These are phyloP conservation scores for Talaromyces sp. DNA, from an alignment of 2,329 filamentous ascomycete species.

Conservation along the genomic window DNA sequence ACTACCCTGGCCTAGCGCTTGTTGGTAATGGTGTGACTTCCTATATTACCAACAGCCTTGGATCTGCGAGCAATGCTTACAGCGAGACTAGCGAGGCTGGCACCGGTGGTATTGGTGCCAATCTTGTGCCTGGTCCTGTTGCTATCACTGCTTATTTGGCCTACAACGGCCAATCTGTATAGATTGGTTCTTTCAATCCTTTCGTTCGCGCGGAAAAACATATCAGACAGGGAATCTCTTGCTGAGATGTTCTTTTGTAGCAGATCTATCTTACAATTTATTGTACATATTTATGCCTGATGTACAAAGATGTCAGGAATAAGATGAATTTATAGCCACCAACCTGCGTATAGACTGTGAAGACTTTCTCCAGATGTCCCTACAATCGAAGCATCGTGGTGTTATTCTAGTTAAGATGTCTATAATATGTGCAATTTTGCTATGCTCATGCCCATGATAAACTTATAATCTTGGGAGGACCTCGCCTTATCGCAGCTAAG, in stretches of 20 bases:
- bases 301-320: background rate
- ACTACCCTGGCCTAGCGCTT: constrained; percentile 30
- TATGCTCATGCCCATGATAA: too few relatives aligned
- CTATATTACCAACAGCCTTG: background rate
- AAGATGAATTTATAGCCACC: background rate
- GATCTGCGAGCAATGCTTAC: background rate
- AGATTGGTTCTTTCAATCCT: background rate
- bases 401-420: too few relatives aligned
- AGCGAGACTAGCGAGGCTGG: background rate
- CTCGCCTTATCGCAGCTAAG: background rate
- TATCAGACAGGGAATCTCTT: background rate
- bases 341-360: too few relatives aligned
- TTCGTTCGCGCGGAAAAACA: background rate
- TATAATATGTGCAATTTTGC: too few relatives aligned
- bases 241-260: background rate
- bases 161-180: background rate
- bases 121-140: background rate
- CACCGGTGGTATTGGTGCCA: background rate
- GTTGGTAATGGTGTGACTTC: background rate
- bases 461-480: too few relatives aligned
- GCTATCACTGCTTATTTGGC: background rate
- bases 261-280: background rate
- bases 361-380: too few relatives aligned
- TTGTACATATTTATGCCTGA: background rate
- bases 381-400: too few relatives aligned